Percentiles rank a stretch among this genome's conserved stretches.
Conservation (phyloP, 169 alveolate genomes). For the Cryptosporidium andersoni region DNA sequence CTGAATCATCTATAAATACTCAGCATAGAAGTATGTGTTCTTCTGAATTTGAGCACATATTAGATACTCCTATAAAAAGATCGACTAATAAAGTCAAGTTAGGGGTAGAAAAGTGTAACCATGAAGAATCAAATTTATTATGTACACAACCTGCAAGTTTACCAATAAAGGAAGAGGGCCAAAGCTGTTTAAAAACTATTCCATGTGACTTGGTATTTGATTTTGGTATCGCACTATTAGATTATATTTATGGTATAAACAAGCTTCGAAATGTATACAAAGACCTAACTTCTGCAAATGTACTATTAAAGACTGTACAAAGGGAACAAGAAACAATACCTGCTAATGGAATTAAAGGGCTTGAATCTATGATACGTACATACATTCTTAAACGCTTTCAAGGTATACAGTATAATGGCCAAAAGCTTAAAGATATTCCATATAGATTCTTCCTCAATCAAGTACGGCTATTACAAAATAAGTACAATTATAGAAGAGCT, state of each 20-base stretch:
- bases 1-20: no score
- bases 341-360: conserved; percentile 60
- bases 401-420: conserved; percentile 32
- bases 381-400: conserved; percentile 44
- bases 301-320: conserved; percentile 40
- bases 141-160: conserved; percentile 18
- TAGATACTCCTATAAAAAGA: background rate
- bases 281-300: conserved; percentile 49
- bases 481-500: conserved; percentile 40
- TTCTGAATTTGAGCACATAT: background rate
- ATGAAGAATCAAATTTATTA: conserved; percentile 6
- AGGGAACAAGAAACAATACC: conserved; percentile 55
- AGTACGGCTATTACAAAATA: conserved; percentile 44
- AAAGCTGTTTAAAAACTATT: no score
- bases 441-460: conserved; percentile 65
- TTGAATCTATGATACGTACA: conserved; percentile 36
- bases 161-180: no score
- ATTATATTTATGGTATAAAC: conserved; percentile 59
- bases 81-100: background rate
- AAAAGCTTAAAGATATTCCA: conserved; percentile 58
- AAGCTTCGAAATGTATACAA: conserved; percentile 57
- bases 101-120: background rate
- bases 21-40: no score
- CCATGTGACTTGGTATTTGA: conserved; percentile 51
- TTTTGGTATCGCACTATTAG: conserved; percentile 44